Base-by-base conservation (phyloP, 75 land plant species). In the Sequoiadendron giganteum region DNA sequence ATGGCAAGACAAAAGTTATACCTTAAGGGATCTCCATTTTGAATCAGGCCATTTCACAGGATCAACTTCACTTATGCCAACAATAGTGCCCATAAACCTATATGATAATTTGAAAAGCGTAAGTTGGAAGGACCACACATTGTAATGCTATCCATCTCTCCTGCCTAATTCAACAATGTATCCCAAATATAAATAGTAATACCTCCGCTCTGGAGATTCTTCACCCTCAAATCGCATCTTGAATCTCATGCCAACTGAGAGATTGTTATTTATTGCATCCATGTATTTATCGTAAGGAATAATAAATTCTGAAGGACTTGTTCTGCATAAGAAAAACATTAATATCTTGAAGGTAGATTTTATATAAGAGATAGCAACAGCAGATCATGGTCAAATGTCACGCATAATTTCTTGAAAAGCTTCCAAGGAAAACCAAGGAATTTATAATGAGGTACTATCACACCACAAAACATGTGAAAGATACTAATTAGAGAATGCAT, bases 231-330 rank as follows among this genome's bases (percentile, higher is more conserved):
- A 96, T 32, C 88, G 82, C 96, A 95, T 95, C 90, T 91, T 96
- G 87, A 97, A 96, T 70, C 96, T 93, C 90, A 91, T 93, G 3
- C 98, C 98, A 82, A 92, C 88, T 5, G 94, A 87, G 16, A 92
- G 87, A 42, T 86, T 88, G 83, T n/a, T 88, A 58, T 88, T 88
- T 38, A 90, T 36, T 28, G 93, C 92, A 84, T 92, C 92, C 89
- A 89, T 86, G 83, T 92, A 97, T 79, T 93, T 92, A 84, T 89
- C 85, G 83, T 88, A 94, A 38, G 96, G 93, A 52, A 96, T 87
- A n/a, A 97, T 94, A 85, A 97, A 97, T 55, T 95, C 97, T 28
- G 98, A 88, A 30, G 97, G 95, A 85, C 97, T 94, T 72, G 94
- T 91, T 92, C 98, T 96, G 93, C 80, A 87, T 4, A 89, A 89